A percentile compares a stretch with the other conserved stretches of the same genome.
Evolutionary conservation across 352 stramenopile species (phyloP).

Genomic region (Phytophthora quininea): DNA sequence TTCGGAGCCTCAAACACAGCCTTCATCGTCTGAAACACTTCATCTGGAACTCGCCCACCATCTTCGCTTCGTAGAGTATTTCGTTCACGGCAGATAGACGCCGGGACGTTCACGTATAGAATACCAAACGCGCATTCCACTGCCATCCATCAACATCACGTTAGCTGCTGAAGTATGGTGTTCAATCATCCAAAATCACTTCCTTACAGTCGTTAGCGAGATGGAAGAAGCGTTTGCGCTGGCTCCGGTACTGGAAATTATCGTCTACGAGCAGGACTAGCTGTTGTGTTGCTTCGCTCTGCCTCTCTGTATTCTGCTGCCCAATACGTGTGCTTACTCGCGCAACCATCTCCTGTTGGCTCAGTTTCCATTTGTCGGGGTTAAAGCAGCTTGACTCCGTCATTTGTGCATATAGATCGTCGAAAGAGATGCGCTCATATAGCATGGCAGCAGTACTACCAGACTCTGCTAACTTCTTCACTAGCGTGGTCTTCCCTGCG

Average conservation of each 20-base stretch:
- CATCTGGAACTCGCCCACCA: conserved; percentile 40
- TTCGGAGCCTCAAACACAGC: conserved; percentile 50
- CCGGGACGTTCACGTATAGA: conserved; percentile 39
- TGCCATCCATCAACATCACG: conserved; percentile 28
- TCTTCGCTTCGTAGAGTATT: conserved; percentile 41
- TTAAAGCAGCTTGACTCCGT: conserved; percentile 40
- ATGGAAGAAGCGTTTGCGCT: conserved; percentile 72
- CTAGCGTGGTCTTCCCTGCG: conserved; percentile 73
- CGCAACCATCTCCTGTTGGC: conserved; percentile 52
- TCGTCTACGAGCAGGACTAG: conserved; percentile 72
- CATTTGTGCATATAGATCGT: conserved; percentile 54
- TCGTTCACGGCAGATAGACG: conserved; percentile 38
- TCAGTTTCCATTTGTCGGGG: conserved; percentile 54
- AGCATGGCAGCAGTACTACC: background rate
- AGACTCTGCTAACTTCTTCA: conserved; percentile 26
- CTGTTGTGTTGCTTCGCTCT: conserved; percentile 2
- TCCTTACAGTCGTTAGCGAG: conserved; percentile 50
- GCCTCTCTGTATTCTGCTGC: conserved; percentile 1
- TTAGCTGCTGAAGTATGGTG: conserved; percentile 13
- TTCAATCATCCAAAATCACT: background rate
- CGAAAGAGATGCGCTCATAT: conserved; percentile 60
- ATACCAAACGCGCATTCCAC: conserved; percentile 54
- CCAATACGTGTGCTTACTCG: conserved; percentile 27
- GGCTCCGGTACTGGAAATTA: conserved; percentile 73
- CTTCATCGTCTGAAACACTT: conserved; percentile 57